Evolutionary conservation across 768 basidiomycete genomes (phyloP), one percentile per base, ranked within the genome.

Genomic region (Glaciozyma martinii): DNA sequence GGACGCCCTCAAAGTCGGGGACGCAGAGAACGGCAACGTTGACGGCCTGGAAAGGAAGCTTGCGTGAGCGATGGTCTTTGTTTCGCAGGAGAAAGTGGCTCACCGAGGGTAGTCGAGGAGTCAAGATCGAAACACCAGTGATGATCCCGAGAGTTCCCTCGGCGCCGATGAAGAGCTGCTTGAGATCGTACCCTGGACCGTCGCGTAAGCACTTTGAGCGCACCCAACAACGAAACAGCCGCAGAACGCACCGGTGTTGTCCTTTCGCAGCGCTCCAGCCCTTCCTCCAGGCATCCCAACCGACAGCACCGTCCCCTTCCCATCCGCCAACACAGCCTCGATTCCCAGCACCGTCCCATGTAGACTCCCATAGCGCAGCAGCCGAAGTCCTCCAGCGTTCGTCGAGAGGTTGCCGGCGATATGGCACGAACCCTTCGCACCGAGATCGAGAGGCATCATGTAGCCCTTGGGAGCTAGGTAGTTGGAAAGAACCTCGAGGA

Each of bases 321-420:
- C 94, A 72, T 98, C 90, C 4, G 95, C 89, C 25, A 98, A 80
- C 15, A 98, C 95, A 27, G 93, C 91, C 76, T 99, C 95, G 19
- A 99, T 80, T 25, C 95, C 95, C 5, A 99, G 83, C 3, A 98
- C 94, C 18, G 86, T 86, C 25, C 95, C 95, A 74, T 94, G 95
- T 7, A 99, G 80, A 46, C 90, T 91, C 54, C 95, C 95, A 73
- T 98, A 99, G 29, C 95, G 84, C 49, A 99, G 78, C 29, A 99
- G 81, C 3, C 95, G 84, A 12, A 99, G 82, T n/a, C 95, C 95
- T 25, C 95, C 95, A 32, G 95, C 95, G 74, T 99, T 99, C 7
- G 95, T 98, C 1, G 95, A 85, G 32, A 98, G 82, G 76, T 98
- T 97, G 42, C 95, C 95, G 56, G 94, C 95, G 68, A 99, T 93